Percentiles rank a stretch among this genome's conserved stretches.
These are phyloP conservation scores for Anaeramoeba flamelloides DNA, from an alignment of 78 protist species.

Conservation along the genomic window DNA sequence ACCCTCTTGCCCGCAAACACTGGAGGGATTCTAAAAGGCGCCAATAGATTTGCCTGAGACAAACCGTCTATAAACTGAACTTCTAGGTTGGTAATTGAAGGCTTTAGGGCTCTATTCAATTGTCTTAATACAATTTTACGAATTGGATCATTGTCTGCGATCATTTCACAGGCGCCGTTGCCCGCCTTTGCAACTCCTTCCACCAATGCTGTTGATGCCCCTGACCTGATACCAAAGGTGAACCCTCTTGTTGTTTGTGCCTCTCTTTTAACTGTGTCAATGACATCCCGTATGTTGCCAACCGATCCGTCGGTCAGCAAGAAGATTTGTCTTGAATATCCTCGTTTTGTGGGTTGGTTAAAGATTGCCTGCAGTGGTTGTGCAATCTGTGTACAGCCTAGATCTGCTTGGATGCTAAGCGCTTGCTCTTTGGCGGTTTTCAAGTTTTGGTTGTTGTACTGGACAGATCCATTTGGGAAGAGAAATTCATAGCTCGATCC, in stretches of 20 bases:
- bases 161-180: conserved; percentile 40
- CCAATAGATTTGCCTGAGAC: no score
- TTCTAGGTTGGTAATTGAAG: conserved; percentile 10
- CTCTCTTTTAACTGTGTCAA: background rate
- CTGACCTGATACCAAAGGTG: conserved; percentile 50
- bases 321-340: conserved; percentile 54
- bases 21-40: conserved; percentile 25
- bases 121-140: conserved; percentile 11
- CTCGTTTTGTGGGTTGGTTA: conserved; percentile 4
- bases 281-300: background rate
- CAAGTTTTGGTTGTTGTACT: conserved; percentile 9
- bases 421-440: conserved; percentile 17
- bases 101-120: conserved; percentile 31
- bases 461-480: background rate
- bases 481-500: no score
- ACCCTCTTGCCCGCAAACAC: conserved; percentile 28
- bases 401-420: conserved; percentile 11
- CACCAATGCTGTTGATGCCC: conserved; percentile 37
- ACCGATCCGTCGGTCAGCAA: conserved; percentile 64
- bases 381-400: conserved; percentile 45
- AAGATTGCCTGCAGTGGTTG: conserved; percentile 10
- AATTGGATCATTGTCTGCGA: conserved; percentile 12
- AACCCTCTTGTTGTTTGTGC: conserved; percentile 30
- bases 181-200: conserved; percentile 48
- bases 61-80: conserved; percentile 21